Evolutionary conservation across 2,329 filamentous ascomycete genomes (phyloP).

Genomic region (Botryotinia narcissicola): DNA sequence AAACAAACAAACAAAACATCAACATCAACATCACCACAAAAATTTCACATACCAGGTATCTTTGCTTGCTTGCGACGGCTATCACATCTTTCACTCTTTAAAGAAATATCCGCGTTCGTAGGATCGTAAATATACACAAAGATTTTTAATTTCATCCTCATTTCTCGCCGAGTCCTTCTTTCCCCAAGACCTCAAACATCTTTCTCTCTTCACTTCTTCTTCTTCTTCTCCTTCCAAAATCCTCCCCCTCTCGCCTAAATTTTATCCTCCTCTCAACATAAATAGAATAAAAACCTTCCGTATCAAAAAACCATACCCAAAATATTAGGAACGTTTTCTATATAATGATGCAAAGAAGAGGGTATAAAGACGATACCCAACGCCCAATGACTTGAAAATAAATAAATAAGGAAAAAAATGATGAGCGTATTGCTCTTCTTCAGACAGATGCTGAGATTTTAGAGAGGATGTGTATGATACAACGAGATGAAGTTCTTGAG

Average conservation of each 20-base stretch:
- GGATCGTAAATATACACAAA: slow-evolving; percentile 23
- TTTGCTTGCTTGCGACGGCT: neutral
- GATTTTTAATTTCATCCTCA: neutral
- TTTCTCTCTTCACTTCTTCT: neutral
- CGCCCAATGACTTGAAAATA: slow-evolving; percentile 37
- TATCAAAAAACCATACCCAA: slow-evolving; percentile 29
- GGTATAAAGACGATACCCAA: slow-evolving; percentile 35
- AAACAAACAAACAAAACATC: neutral
- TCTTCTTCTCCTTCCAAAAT: neutral
- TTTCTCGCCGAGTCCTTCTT: neutral
- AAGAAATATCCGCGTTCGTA: slow-evolving; percentile 19
- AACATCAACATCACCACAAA: neutral
- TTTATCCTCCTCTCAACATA: slow-evolving; percentile 9
- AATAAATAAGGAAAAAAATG: slow-evolving; percentile 33
- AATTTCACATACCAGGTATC: neutral
- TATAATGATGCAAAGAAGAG: slow-evolving; percentile 32
- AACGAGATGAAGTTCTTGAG: slow-evolving; percentile 24
- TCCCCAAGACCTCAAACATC: neutral
- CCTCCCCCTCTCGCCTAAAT: neutral
- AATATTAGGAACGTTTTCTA: slow-evolving; percentile 31
- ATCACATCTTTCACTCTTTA: neutral
- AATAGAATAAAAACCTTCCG: slow-evolving; percentile 30
- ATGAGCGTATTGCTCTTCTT: slow-evolving; percentile 29
- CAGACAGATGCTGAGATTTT: slow-evolving; percentile 27
- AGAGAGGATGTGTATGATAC: slow-evolving; percentile 30